Conservation (phyloP, 805 yeast genomes). For the Geotrichum ghanense region DNA sequence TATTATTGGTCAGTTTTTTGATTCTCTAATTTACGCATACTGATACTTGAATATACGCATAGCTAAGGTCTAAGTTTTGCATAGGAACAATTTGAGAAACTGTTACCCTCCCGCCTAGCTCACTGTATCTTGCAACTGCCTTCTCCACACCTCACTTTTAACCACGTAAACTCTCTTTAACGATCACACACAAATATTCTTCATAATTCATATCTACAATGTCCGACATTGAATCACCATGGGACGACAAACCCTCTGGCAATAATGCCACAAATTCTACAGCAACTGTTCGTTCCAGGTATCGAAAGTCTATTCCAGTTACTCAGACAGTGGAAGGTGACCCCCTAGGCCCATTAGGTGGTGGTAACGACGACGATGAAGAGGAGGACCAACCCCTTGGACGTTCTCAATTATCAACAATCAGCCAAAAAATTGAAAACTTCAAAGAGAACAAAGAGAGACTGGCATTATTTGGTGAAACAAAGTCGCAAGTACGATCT, state of each 20-base stretch:
- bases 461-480: background rate
- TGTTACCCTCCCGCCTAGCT: background rate
- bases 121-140: background rate
- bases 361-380: background rate
- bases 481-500: background rate
- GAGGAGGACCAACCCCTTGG: background rate
- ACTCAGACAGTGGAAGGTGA: background rate
- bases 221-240: background rate
- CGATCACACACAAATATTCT: background rate
- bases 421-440: background rate
- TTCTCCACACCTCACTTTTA: background rate
- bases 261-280: conserved; percentile 3
- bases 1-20: too few species aligned
- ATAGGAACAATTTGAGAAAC: too few species aligned
- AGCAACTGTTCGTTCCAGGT: background rate
- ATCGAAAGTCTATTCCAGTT: background rate
- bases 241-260: background rate
- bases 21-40: too few species aligned
- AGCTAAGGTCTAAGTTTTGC: too few species aligned
- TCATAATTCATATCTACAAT: background rate
- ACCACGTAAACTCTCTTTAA: background rate
- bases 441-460: background rate
- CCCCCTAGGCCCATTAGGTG: background rate
- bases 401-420: background rate
- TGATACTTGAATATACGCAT: too few species aligned